A percentile compares a stretch with the other conserved stretches of the same genome.
These are phyloP conservation scores for Pulveroboletus frians DNA, from an alignment of 768 basidiomycete species.

Conservation along the genomic window DNA sequence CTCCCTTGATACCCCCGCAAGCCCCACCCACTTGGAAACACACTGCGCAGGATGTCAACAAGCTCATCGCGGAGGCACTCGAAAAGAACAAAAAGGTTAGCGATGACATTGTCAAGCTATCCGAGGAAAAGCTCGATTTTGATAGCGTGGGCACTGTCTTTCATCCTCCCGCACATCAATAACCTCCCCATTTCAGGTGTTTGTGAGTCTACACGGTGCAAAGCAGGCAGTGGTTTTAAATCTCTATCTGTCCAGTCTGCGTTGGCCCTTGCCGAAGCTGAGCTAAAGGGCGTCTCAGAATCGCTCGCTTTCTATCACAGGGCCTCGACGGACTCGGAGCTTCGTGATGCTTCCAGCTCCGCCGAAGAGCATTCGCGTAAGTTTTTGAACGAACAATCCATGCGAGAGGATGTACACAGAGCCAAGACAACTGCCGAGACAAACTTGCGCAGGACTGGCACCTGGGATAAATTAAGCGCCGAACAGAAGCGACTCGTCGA, in stretches of 20 bases:
- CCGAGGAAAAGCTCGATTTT: constrained; percentile 55
- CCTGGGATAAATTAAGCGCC: constrained; percentile 52
- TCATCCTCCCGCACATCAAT: not conserved
- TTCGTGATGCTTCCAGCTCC: constrained; percentile 73
- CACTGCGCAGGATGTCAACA: constrained; percentile 52
- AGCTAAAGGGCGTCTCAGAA: constrained; percentile 45
- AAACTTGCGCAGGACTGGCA: constrained; percentile 57
- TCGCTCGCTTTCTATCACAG: constrained; percentile 76
- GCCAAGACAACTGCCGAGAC: constrained; percentile 65
- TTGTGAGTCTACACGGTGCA: constrained; percentile 45
- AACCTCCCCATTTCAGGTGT: constrained; percentile 44
- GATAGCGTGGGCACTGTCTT: constrained; percentile 47
- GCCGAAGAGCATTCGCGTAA: constrained; percentile 64
- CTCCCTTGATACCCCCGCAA: constrained; percentile 60
- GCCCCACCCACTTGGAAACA: constrained; percentile 63
- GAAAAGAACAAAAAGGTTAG: constrained; percentile 47
- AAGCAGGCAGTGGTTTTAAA: constrained; percentile 4
- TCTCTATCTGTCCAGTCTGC: constrained; percentile 37
- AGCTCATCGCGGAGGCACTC: constrained; percentile 54
- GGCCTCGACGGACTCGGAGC: constrained; percentile 63
- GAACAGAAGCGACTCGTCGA: constrained; percentile 79
- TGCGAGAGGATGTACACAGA: constrained; percentile 75
- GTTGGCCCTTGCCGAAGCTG: constrained; percentile 58
- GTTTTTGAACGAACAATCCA: constrained; percentile 66
- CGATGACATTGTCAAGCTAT: constrained; percentile 57